Evolutionary conservation across 2,329 filamentous ascomycete genomes (phyloP).

Genomic region (Alternaria sp.): DNA sequence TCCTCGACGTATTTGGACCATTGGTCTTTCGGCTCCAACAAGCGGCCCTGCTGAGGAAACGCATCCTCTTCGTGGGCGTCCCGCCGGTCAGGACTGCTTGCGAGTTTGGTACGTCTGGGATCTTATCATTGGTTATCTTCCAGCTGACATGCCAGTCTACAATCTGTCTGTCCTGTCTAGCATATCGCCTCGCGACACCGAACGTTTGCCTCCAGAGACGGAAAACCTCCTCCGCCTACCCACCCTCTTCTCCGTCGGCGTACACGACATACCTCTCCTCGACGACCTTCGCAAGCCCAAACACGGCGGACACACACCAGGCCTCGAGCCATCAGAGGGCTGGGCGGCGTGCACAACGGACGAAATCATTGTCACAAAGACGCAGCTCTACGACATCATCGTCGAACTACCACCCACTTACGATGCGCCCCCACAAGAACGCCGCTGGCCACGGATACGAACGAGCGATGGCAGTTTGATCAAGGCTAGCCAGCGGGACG

Average conservation of each 20-base stretch:
- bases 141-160: slow-evolving; percentile 69
- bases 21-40: slow-evolving; percentile 90
- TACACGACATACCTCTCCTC: slow-evolving; percentile 88
- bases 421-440: slow-evolving; percentile 56
- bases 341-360: slow-evolving; percentile 98
- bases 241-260: slow-evolving; percentile 89
- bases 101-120: slow-evolving; percentile 75
- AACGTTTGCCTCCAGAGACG: slow-evolving; percentile 69
- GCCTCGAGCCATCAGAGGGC: slow-evolving; percentile 60
- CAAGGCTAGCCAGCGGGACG: slow-evolving; percentile 88
- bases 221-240: slow-evolving; percentile 69
- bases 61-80: slow-evolving; percentile 85
- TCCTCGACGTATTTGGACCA: slow-evolving; percentile 86
- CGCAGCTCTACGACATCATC: slow-evolving; percentile 85
- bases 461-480: slow-evolving; percentile 67
- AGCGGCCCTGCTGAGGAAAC: slow-evolving; percentile 82
- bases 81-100: slow-evolving; percentile 85
- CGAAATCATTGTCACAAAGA: slow-evolving; percentile 86
- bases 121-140: not conserved
- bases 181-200: slow-evolving; percentile 75
- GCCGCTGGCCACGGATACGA: slow-evolving; percentile 80
- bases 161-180: slow-evolving; percentile 91
- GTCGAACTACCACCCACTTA: slow-evolving; percentile 77
- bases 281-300: slow-evolving; percentile 60
- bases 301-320: slow-evolving; percentile 45